Base-by-base conservation (phyloP, 164 flowering plant genomes). In the Taxillus chinensis region DNA sequence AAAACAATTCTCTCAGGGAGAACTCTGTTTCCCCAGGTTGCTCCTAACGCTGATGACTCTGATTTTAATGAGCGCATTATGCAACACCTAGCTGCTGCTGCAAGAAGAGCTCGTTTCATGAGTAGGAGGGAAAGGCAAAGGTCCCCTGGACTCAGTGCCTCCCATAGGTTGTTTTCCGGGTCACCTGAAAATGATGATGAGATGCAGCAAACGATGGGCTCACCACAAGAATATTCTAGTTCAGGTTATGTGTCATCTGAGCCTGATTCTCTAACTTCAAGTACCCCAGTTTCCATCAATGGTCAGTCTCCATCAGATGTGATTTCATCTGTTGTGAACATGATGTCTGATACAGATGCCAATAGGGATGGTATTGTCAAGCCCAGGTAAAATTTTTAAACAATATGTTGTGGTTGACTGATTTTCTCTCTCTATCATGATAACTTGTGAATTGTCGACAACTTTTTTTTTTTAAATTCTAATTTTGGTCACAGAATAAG, bases 1-100 rank as follows among this genome's bases (percentile, higher is more conserved):
- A 37, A 7, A 54, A 6, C 60, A 41, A 4, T 57, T 46, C 38
- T 39, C 38, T 54, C 41, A 16, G 17, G 54, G 15, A 48, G 61
- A 62, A 27, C 49, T 41, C 76, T 27, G 27, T 27, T 27, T 27
- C 27, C 67, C 57, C 82, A 86, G 91, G 87, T 68, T 45, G 64
- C 72, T 51, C 63, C 79, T 5, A 69, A 64, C 17, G 61, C 68
- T 9, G 83, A 76, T 67, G 84, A 75, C 45, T 73, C 82, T 11
- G 90, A 82, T 59, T 65, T 78, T 41, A 82, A 82, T 65, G 89
- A 81, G 64, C 77, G 65, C 39, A 73, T 85, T 38, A 67, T 86
- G 86, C 84, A 74, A 55, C 89, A 78, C 64, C 67, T 87, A 38
- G 83, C 84, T 61, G 82, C 81, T 71, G 78, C 73, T 55, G 75